A percentile compares a stretch with the other conserved stretches of the same genome.
These are phyloP conservation scores for Aspergillus cristatus DNA, from an alignment of 495 filamentous ascomycete genomes.

Conservation along the genomic window DNA sequence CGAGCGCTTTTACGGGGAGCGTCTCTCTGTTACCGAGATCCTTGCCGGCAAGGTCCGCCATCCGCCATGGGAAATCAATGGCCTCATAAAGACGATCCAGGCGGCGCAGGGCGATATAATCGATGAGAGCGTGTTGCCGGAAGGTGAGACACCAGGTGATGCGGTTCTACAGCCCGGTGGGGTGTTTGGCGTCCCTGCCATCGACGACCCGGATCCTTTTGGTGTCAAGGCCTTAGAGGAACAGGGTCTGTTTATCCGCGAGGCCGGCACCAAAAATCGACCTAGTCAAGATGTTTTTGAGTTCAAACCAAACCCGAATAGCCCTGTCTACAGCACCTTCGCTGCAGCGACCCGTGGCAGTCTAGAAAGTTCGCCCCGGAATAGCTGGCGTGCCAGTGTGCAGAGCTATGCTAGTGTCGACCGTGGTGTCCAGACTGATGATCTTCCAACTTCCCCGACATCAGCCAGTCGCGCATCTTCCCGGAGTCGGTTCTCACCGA, in stretches of 20 bases:
- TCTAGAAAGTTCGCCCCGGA: conserved; percentile 45
- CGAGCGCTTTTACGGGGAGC: conserved; percentile 71
- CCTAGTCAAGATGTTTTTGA: conserved; percentile 70
- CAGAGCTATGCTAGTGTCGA: conserved; percentile 49
- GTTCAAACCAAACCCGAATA: conserved; percentile 65
- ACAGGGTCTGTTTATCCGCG: conserved; percentile 75
- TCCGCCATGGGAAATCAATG: conserved; percentile 52
- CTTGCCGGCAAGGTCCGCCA: conserved; percentile 68
- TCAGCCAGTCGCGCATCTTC: conserved; percentile 37
- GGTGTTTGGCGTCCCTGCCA: conserved; percentile 66
- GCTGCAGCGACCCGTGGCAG: conserved; percentile 41
- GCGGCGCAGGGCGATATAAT: conserved; percentile 72
- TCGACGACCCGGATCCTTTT: conserved; percentile 73
- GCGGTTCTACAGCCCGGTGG: conserved; percentile 43
- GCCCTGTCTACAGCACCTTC: conserved; percentile 64
- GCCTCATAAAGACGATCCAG: conserved; percentile 71
- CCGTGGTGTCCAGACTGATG: conserved; percentile 50
- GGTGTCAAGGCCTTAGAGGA: conserved; percentile 79
- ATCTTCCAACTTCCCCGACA: conserved; percentile 39
- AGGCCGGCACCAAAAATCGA: conserved; percentile 63
- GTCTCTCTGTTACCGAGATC: conserved; percentile 68
- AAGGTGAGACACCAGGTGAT: conserved; percentile 66
- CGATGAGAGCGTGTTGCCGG: conserved; percentile 45
- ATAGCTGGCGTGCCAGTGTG: conserved; percentile 59
- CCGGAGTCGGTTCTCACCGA: conserved; percentile 33